Base-by-base conservation (phyloP, 2,329 filamentous ascomycete genomes). In the Graphium sp. region DNA sequence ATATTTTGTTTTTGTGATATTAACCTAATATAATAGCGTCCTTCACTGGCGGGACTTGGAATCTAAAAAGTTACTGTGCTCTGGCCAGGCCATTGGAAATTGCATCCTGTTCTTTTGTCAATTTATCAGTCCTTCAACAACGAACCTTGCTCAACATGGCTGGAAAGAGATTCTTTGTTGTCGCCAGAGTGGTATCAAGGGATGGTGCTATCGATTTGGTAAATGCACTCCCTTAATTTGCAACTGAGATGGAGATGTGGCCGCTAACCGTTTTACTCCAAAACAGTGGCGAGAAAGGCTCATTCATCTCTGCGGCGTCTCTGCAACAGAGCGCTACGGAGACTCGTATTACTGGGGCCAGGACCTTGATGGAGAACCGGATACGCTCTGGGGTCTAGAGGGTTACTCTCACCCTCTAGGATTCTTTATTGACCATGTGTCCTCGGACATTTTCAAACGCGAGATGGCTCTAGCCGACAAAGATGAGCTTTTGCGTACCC, bases 351-450 rank as follows among this genome's bases (percentile, higher is more conserved):
- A 39, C 31, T 39, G 36, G 36, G 36, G 35, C 25, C 24, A 29
- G 11, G 36, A 39, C 25, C 22, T 37, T 7, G 30, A 37, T 23
- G 36, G 36, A 7, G 35, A 32, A 16, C 35, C 35, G n/a, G 36
- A 37, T 29, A 39, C 36, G 10, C 33, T 39, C 18, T 39, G 36
- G 35, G 36, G 36, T 6, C 33, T 39, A 6, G 36, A 39, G 21
- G 35, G 36, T 18, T 39, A 39, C 27, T 28, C 30, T n/a, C 36
- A 39, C 26, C 33, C 36, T 11, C 26, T 37, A 18, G 36, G 36
- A 9, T 39, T 39, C 35, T 39, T 39, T 29, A 32, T 36, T 14
- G 35, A 35, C 19, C 36, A 39, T 24, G 33, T 35, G 5, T 33
- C 36, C 8, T 37, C 36, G 13, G 33, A 35, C 19, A 32, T 32